Conservation (phyloP, 768 basidiomycete genomes). For the Rossbeevera mucosa region DNA sequence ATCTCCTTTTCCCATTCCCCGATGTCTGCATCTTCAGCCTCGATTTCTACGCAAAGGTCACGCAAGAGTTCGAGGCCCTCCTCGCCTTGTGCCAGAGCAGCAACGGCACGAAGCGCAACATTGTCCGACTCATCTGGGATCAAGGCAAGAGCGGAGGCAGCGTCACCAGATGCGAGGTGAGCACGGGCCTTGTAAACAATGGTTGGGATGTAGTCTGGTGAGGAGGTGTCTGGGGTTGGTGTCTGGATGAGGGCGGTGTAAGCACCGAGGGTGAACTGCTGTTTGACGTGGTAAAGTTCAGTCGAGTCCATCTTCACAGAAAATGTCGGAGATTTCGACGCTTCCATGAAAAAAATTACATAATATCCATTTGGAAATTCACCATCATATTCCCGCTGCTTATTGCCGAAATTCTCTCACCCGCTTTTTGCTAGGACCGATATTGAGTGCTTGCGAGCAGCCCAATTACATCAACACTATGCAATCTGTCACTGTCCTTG, state of each 20-base stretch:
- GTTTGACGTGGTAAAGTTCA: slow-evolving; percentile 63
- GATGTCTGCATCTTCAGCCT: slow-evolving; percentile 64
- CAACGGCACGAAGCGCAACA: slow-evolving; percentile 64
- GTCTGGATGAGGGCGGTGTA: slow-evolving; percentile 58
- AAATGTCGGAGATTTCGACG: neutral
- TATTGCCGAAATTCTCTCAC: neutral
- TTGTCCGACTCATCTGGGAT: slow-evolving; percentile 57
- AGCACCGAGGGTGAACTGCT: slow-evolving; percentile 75
- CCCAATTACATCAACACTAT: neutral
- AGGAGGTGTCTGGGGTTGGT: slow-evolving; percentile 54
- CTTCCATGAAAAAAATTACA: too few species aligned
- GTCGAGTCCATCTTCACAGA: slow-evolving; percentile 47
- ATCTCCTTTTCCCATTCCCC: slow-evolving; percentile 65
- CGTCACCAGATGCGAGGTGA: slow-evolving; percentile 62
- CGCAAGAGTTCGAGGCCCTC: slow-evolving; percentile 75
- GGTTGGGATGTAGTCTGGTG: slow-evolving; percentile 58
- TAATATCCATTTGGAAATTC: neutral
- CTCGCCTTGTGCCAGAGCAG: slow-evolving; percentile 62
- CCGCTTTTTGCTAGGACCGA: too few species aligned
- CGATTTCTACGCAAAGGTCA: slow-evolving; percentile 82
- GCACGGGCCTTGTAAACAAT: slow-evolving; percentile 79
- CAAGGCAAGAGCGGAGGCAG: slow-evolving; percentile 52
- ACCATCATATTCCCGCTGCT: neutral
- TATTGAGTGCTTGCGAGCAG: too few species aligned
- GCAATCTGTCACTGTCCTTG: neutral